Percentiles rank a stretch among this genome's conserved stretches.
Evolutionary conservation across 768 basidiomycete genomes (phyloP).

Genomic region (Mrakia frigida): DNA sequence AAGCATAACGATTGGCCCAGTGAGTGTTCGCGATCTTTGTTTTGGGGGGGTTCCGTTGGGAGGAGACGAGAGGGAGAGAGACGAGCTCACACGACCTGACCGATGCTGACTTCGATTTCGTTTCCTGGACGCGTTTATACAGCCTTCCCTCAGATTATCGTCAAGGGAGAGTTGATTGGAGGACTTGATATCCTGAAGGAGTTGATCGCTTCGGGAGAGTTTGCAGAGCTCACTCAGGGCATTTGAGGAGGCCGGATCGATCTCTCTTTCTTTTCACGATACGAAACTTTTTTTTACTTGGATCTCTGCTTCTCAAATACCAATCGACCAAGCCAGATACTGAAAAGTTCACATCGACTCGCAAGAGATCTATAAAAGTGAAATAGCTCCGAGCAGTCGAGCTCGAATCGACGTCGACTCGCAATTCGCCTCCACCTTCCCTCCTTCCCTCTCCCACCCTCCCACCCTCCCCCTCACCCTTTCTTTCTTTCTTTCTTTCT

Average conservation of each 20-base stretch:
- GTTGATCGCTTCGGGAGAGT: constrained; percentile 75
- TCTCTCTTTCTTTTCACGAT: background rate
- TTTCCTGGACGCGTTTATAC: background rate
- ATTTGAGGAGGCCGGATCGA: background rate
- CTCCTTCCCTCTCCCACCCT: background rate
- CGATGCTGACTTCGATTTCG: background rate
- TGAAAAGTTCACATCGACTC: too few relatives aligned
- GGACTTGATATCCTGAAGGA: constrained; percentile 89
- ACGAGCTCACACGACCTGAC: background rate
- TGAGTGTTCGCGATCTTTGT: constrained; percentile 1
- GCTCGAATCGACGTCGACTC: too few relatives aligned
- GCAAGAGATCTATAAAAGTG: too few relatives aligned
- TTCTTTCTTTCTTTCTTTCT: background rate
- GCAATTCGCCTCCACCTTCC: background rate
- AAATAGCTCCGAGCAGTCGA: background rate
- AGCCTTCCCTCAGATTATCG: constrained; percentile 72
- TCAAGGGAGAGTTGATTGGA: constrained; percentile 89
- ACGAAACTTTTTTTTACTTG: background rate
- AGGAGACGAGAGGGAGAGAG: background rate
- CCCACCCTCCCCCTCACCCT: background rate
- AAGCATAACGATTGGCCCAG: constrained; percentile 82
- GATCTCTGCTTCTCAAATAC: too few relatives aligned
- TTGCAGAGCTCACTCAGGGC: constrained; percentile 50
- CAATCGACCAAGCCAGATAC: too few relatives aligned
- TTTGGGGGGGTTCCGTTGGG: background rate